Evolutionary conservation across 176 grass and related monocot species (phyloP), one percentile per base, ranked within the genome.

Genomic region (Hordeum marinum): DNA sequence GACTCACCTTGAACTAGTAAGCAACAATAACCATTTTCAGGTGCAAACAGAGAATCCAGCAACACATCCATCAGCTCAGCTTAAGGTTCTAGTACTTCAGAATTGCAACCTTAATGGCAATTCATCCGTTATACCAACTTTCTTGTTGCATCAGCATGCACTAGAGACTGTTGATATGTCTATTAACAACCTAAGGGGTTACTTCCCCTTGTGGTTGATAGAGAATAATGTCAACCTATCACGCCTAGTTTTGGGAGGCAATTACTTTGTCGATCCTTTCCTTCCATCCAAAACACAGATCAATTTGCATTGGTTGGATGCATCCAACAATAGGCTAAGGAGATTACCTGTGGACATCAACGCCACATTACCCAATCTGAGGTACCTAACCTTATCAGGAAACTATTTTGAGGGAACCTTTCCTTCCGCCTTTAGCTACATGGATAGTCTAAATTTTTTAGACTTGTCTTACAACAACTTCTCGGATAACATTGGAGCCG

Each of bases 401-500:
- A 78, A 84, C 63, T 42, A 0, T 55, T 79, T 88, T 78, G 3
- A n/a, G 37, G 73, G 87, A 3, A 8, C 0, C 36, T 29, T 61
- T 18, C 63, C 73, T 63, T 84, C 67, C 1, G 0, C 32, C 50
- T 32, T 89, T 27, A 40, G 70, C 63, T 26, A 80, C 26, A 35
- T 88, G 36, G 18, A 75, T 23, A 32, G 25, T 55, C 80, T 88
- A 50, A 1, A 26, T 26, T 2, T 10, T 58, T 76, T 84, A 59
- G 86, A 88, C 35, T 57, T 88, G 15, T 78, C 80, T 45, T 45
- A 88, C 43, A 88, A 88, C 59, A 88, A 84, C 6, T 50, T 88
- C 11, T 72, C 62, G 0, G 80, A 87, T 82, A 10, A 63, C 18
- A 60, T 88, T 39, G 23, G 39, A 4, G 35, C 54, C 26, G 26